Percentiles rank a stretch among this genome's conserved stretches.
Conservation (phyloP, 2,329 filamentous ascomycete species). For the Pyrenophora graminea region DNA sequence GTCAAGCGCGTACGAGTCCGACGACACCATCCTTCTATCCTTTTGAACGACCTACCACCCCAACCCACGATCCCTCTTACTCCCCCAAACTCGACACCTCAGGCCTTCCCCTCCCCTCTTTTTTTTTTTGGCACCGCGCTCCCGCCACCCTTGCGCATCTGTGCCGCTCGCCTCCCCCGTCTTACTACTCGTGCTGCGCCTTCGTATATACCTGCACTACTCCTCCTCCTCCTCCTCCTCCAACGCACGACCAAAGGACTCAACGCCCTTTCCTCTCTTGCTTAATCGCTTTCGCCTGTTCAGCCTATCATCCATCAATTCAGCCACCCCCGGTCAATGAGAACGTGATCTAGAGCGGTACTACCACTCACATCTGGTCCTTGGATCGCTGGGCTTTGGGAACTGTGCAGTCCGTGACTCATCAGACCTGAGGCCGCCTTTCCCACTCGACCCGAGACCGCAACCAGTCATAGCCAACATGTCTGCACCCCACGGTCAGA, state of each 20-base stretch:
- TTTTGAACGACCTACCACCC: slow-evolving; percentile 26
- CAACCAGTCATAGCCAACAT: slow-evolving; percentile 45
- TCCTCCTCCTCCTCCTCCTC: slow-evolving; percentile 18
- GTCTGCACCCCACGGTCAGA: slow-evolving; percentile 47
- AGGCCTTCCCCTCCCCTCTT: slow-evolving; percentile 32
- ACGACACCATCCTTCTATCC: slow-evolving; percentile 18
- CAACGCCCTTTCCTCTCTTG: slow-evolving; percentile 36
- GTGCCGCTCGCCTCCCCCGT: slow-evolving; percentile 36
- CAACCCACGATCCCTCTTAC: slow-evolving; percentile 22
- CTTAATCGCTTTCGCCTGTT: slow-evolving; percentile 10
- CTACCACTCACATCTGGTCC: slow-evolving; percentile 30
- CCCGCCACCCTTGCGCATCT: slow-evolving; percentile 32
- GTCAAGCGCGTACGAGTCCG: not conserved
- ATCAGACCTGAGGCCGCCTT: slow-evolving; percentile 38
- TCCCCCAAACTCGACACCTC: slow-evolving; percentile 26
- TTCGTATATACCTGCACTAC: slow-evolving; percentile 37
- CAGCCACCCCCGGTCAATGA: slow-evolving; percentile 26
- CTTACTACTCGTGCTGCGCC: slow-evolving; percentile 40
- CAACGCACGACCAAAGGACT: slow-evolving; percentile 25
- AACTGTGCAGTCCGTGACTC: slow-evolving; percentile 40
- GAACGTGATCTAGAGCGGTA: slow-evolving; percentile 31
- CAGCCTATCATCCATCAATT: slow-evolving; percentile 11
- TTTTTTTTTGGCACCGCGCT: slow-evolving; percentile 16
- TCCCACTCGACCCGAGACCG: slow-evolving; percentile 28
- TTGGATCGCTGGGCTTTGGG: slow-evolving; percentile 31